Base-by-base conservation (phyloP, 164 flowering plant species). In the Aristolochia californica region DNA sequence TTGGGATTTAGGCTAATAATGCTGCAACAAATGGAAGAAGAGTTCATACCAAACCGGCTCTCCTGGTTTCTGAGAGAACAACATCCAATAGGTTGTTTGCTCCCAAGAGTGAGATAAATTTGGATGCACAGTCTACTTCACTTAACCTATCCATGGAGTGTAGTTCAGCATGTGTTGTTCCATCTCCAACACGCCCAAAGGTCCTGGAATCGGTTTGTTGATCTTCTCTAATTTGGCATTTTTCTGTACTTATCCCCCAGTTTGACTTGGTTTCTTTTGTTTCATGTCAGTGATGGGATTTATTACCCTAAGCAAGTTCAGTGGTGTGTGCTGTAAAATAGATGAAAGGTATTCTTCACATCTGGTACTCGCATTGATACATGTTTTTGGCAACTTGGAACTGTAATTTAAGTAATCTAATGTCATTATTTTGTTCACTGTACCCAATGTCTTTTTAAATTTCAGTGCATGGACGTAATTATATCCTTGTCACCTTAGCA, bases 121-220 rank as follows among this genome's bases (percentile, higher is more conserved):
- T 80, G 51, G 76, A 71, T 13, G 16, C 57, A 18, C 67, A 63
- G 17, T 48, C 72, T 53, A 58, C 38, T 55, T 72, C 63, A 45
- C 71, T 21, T 30, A 45, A 25, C 43, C 55, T 73, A 59, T 63
- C 70, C 13, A 62, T 28, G 27, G 77, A 76, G 58, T 53, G 58
- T 44, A 70, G 60, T 44, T 64, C 70, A 53, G 78, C 77, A 15
- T 70, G 67, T 67, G 66, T 72, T 55, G 73, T 62, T 65, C 74
- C 76, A 43, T 72, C 80, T 28, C 82, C 75, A 8, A 47, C 68
- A 34, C 65, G 62, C 56, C 62, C n/a, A 9, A 63, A 58, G 49
- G 68, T 62, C 45, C 53, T 43, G 48, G 71, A 71, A 67, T 56
- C 54, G 80, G 86, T 77, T 30, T 52, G 75, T 68, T 48, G 24